Percentiles rank a stretch among this genome's conserved stretches.
These are phyloP conservation scores for Lactarius evosmus DNA, from an alignment of 768 basidiomycete species.

Conservation along the genomic window DNA sequence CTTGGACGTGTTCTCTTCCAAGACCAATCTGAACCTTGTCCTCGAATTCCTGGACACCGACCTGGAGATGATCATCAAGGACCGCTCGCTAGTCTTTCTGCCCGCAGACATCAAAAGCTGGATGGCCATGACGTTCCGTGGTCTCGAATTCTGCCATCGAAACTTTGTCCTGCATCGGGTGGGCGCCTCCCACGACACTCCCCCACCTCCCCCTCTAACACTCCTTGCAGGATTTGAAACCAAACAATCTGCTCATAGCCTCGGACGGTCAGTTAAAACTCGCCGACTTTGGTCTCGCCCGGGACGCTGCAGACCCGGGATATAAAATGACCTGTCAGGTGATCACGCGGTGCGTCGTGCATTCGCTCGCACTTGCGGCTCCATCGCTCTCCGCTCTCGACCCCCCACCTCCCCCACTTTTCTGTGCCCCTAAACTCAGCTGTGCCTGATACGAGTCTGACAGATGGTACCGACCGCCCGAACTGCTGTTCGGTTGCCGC, in stretches of 20 bases:
- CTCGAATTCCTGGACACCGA: slow-evolving; percentile 96
- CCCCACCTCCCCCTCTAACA: background rate
- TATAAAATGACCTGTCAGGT: slow-evolving; percentile 98
- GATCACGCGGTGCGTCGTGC: slow-evolving; percentile 83
- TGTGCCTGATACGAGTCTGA: slow-evolving; percentile 3
- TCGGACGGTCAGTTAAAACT: slow-evolving; percentile 91
- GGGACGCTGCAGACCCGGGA: slow-evolving; percentile 93
- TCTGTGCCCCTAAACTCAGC: background rate
- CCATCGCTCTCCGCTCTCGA: no score
- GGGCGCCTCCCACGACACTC: slow-evolving; percentile 30
- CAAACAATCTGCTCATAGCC: slow-evolving; percentile 95
- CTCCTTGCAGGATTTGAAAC: slow-evolving; percentile 81
- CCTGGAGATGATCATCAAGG: slow-evolving; percentile 95
- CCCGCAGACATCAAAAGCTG: slow-evolving; percentile 97
- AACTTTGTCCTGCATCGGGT: slow-evolving; percentile 94
- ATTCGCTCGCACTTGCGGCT: no score
- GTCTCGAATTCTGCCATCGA: slow-evolving; percentile 96
- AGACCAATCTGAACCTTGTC: slow-evolving; percentile 95
- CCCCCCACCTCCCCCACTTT: background rate
- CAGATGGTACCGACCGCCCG: slow-evolving; percentile 98
- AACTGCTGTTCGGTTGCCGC: slow-evolving; percentile 86
- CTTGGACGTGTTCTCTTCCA: slow-evolving; percentile 93
- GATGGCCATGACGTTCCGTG: slow-evolving; percentile 98
- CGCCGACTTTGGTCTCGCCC: slow-evolving; percentile 97
- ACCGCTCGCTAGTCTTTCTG: slow-evolving; percentile 85